Evolutionary conservation across 805 yeast genomes (phyloP).

Genomic region (Barnettozyma populi): DNA sequence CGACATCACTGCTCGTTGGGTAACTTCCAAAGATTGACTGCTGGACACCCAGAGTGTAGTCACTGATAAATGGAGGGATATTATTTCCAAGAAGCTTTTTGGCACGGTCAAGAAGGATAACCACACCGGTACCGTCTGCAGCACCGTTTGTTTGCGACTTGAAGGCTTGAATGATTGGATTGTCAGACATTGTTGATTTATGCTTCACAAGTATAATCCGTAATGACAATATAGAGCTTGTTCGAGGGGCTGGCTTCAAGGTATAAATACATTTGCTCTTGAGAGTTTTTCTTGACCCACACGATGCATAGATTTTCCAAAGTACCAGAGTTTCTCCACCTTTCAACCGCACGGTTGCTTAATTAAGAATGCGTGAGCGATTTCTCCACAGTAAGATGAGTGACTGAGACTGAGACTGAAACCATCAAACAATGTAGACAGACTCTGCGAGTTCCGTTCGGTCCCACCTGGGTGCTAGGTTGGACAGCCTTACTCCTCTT

Average conservation of each 20-base stretch:
- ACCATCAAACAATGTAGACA: too few relatives aligned
- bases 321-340: neutral
- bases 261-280: neutral
- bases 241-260: neutral
- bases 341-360: neutral
- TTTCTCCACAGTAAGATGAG: neutral
- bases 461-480: too few relatives aligned
- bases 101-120: conserved; percentile 28
- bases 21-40: conserved; percentile 59
- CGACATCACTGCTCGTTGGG: conserved; percentile 47
- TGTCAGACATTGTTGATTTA: neutral
- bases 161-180: conserved; percentile 12
- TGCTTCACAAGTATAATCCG: too few relatives aligned
- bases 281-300: neutral
- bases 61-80: conserved; percentile 37
- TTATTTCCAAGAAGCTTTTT: conserved; percentile 32
- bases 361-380: neutral
- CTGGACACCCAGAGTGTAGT: conserved; percentile 36
- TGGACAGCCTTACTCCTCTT: too few relatives aligned
- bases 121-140: conserved; percentile 46
- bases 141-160: conserved; percentile 34
- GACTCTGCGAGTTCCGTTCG: neutral
- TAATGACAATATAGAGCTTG: too few relatives aligned
- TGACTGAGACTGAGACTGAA: too few relatives aligned
- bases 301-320: neutral